These are phyloP conservation scores for Hortiboletus flavorubellus DNA, from an alignment of 768 basidiomycete genomes.

Conservation along the genomic window DNA sequence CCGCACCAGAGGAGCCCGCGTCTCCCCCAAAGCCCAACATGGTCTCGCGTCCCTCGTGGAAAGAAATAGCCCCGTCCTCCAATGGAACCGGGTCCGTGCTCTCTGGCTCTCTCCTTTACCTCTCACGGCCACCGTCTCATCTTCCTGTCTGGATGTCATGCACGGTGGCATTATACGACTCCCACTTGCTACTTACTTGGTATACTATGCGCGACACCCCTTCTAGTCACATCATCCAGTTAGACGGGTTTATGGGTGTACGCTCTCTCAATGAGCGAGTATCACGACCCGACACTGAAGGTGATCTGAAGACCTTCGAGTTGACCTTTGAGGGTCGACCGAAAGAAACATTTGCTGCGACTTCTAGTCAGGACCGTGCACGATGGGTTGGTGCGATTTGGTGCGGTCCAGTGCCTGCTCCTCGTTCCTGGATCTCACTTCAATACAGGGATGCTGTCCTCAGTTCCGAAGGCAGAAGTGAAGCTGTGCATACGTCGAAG, in stretches of 20 bases:
- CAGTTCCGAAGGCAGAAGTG: constrained; percentile 31
- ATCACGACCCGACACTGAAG: constrained; percentile 39
- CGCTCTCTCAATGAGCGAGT: constrained; percentile 55
- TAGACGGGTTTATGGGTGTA: constrained; percentile 58
- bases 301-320: constrained; percentile 58
- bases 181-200: constrained; percentile 48
- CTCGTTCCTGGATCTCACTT: not conserved
- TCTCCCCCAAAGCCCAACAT: not conserved
- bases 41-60: not conserved
- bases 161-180: constrained; percentile 34
- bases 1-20: not conserved
- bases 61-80: not conserved
- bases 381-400: constrained; percentile 75
- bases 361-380: constrained; percentile 59
- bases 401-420: constrained; percentile 34
- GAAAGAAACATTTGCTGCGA: constrained; percentile 60
- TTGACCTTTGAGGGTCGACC: constrained; percentile 52
- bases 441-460: constrained; percentile 56
- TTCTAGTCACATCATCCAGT: constrained; percentile 43
- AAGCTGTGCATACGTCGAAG: not conserved
- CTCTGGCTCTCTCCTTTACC: constrained; percentile 43
- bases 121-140: constrained; percentile 34
- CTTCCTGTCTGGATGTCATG: constrained; percentile 52
- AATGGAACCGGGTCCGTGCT: not conserved
- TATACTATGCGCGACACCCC: constrained; percentile 39